These are phyloP conservation scores for Vickermania ingenoplastis DNA, from an alignment of 208 protist genomes.

Conservation along the genomic window DNA sequence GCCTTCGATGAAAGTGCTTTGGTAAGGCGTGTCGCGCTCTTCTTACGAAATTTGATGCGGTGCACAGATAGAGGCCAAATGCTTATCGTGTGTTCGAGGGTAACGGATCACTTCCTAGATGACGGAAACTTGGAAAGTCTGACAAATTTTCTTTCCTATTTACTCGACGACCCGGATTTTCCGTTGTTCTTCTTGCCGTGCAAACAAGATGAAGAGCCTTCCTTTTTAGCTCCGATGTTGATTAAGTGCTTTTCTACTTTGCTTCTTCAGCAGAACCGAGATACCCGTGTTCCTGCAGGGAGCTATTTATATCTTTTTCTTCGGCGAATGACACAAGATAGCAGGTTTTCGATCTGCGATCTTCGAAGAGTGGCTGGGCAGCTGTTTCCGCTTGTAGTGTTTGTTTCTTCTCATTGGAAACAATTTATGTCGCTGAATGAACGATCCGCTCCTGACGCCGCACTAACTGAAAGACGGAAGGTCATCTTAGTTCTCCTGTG, in stretches of 20 bases:
- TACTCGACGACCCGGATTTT: constrained; percentile 55
- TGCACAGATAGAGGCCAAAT: constrained; percentile 68
- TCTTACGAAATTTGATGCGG: constrained; percentile 56
- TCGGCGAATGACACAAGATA: constrained; percentile 46
- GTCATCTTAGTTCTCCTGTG: constrained; percentile 56
- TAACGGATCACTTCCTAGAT: constrained; percentile 52
- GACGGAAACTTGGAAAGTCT: constrained; percentile 46
- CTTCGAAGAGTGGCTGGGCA: constrained; percentile 62
- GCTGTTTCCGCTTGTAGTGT: constrained; percentile 45
- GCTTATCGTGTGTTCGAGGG: constrained; percentile 35
- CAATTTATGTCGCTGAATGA: constrained; percentile 38
- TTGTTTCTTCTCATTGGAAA: constrained; percentile 57
- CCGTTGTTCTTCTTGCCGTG: constrained; percentile 56
- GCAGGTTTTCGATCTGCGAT: constrained; percentile 34
- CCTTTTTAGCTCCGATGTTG: constrained; percentile 65
- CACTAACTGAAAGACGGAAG: constrained; percentile 47
- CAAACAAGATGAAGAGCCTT: constrained; percentile 19
- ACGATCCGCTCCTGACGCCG: constrained; percentile 22
- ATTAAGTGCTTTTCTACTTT: constrained; percentile 44
- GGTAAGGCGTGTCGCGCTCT: constrained; percentile 59
- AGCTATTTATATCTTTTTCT: constrained; percentile 64
- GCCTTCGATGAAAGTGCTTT: constrained; percentile 43
- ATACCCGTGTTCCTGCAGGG: constrained; percentile 31
- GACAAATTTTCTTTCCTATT: constrained; percentile 53
- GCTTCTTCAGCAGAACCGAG: constrained; percentile 42